phyloP scores from a whole-genome alignment of 768 basidiomycete species.

The Kwoniella newhampshirensis region DNA sequence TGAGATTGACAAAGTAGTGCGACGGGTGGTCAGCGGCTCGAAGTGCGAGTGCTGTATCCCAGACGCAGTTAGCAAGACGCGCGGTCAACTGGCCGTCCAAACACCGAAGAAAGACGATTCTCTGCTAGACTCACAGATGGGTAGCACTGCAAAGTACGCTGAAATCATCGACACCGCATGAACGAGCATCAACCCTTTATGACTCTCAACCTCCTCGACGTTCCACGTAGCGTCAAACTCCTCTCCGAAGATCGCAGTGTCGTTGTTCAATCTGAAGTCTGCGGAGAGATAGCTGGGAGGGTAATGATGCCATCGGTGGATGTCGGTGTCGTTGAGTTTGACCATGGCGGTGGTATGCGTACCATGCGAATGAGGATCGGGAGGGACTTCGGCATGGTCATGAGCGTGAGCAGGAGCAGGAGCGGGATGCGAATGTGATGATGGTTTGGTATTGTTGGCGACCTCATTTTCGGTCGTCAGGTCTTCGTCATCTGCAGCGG shows the following conservation, averaged over 20 bases:
- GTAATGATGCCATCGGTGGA: constrained; percentile 33
- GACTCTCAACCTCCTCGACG: constrained; percentile 23
- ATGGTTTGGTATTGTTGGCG: constrained; percentile 1
- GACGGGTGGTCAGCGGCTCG: constrained; percentile 72
- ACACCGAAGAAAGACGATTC: constrained; percentile 5
- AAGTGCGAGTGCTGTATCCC: constrained; percentile 71
- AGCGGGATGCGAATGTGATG: constrained; percentile 1
- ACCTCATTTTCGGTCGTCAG: constrained; percentile 1
- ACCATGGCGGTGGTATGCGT: constrained; percentile 28
- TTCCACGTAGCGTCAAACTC: constrained; percentile 36
- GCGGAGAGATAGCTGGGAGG: constrained; percentile 41
- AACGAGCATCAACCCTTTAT: constrained; percentile 63
- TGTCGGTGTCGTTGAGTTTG: constrained; percentile 24
- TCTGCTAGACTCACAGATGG: constrained; percentile 62
- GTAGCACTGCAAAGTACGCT: constrained; percentile 80
- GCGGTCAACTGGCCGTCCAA: constrained; percentile 8
- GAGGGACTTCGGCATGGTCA: constrained; percentile 5
- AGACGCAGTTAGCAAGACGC: background rate
- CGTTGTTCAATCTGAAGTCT: constrained; percentile 34
- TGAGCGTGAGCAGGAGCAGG: constrained; percentile 4
- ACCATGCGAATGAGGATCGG: constrained; percentile 25
- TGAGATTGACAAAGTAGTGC: constrained; percentile 62
- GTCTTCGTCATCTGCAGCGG: background rate
- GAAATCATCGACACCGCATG: constrained; percentile 73
- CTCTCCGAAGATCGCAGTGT: constrained; percentile 43